These are phyloP conservation scores for Coniochaeta prunicola DNA, from an alignment of 2,329 filamentous ascomycete species.

Conservation along the genomic window DNA sequence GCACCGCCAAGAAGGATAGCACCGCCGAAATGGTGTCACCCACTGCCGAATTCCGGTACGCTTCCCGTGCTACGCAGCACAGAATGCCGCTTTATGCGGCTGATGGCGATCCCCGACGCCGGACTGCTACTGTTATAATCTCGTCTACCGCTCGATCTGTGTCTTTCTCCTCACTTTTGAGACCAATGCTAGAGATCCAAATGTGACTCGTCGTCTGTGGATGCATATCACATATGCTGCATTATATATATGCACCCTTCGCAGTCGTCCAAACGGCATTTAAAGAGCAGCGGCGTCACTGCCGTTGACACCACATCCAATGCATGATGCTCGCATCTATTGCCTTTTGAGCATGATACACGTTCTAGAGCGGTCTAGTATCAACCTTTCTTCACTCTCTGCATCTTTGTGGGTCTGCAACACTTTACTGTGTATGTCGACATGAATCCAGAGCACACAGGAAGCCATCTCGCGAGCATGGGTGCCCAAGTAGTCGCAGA, in stretches of 20 bases:
- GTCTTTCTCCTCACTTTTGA: not conserved
- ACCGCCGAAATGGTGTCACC: not conserved
- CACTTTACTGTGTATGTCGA: not conserved
- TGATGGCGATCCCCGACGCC: not conserved
- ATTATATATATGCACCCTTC: not conserved
- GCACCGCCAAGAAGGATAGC: too few species aligned
- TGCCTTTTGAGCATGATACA: not conserved
- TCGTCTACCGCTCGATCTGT: not conserved
- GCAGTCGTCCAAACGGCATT: not conserved
- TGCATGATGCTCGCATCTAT: not conserved
- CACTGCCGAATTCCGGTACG: not conserved
- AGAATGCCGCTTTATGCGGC: not conserved
- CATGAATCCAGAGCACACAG: not conserved
- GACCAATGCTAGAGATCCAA: not conserved
- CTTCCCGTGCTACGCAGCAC: too few species aligned
- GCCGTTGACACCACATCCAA: too few species aligned
- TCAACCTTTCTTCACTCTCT: not conserved
- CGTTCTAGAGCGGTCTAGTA: not conserved
- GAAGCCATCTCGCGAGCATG: not conserved
- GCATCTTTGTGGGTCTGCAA: not conserved
- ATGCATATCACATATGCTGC: not conserved
- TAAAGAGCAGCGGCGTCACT: not conserved
- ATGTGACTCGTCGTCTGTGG: not conserved
- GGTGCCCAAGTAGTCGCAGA: not conserved
- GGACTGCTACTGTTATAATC: not conserved